These are phyloP conservation scores for Cutaneotrichosporon spelunceum DNA, from an alignment of 1,284 basidiomycete genomes.

Conservation along the genomic window DNA sequence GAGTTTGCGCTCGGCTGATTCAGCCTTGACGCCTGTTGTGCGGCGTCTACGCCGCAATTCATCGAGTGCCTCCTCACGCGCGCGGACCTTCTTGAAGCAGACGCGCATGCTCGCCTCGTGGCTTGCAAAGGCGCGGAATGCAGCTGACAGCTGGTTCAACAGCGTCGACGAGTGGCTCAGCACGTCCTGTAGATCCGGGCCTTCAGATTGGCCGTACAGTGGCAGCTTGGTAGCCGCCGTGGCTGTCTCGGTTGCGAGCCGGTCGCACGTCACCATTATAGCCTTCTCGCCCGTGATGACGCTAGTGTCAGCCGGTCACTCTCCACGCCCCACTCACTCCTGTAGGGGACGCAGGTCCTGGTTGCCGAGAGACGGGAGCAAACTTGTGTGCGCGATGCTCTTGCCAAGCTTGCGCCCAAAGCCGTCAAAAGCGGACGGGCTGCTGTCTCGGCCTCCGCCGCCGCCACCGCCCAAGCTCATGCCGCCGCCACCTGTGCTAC, in stretches of 20 bases:
- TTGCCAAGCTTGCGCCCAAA: constrained; percentile 43
- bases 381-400: constrained; percentile 44
- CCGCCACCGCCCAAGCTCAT: constrained; percentile 12
- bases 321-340: constrained; percentile 39
- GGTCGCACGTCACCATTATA: constrained; percentile 66
- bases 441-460: constrained; percentile 13
- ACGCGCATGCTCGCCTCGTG: constrained; percentile 71
- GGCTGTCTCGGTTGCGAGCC: constrained; percentile 61
- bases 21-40: constrained; percentile 67
- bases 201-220: constrained; percentile 77
- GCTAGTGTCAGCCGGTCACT: constrained; percentile 52
- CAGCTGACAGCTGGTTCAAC: constrained; percentile 65
- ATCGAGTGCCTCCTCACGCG: constrained; percentile 78
- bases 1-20: constrained; percentile 83
- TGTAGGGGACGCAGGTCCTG: constrained; percentile 77
- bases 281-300: constrained; percentile 84
- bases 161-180: constrained; percentile 69
- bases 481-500: constrained; percentile 1
- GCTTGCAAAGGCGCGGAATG: constrained; percentile 67
- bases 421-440: constrained; percentile 26
- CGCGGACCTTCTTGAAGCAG: constrained; percentile 60
- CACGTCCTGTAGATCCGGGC: constrained; percentile 77
- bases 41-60: constrained; percentile 70
- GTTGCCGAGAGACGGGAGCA: constrained; percentile 71
- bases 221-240: constrained; percentile 73